Evolutionary conservation across 768 basidiomycete species (phyloP), one percentile per base, ranked within the genome.

Genomic region (Tulasnella sp.): DNA sequence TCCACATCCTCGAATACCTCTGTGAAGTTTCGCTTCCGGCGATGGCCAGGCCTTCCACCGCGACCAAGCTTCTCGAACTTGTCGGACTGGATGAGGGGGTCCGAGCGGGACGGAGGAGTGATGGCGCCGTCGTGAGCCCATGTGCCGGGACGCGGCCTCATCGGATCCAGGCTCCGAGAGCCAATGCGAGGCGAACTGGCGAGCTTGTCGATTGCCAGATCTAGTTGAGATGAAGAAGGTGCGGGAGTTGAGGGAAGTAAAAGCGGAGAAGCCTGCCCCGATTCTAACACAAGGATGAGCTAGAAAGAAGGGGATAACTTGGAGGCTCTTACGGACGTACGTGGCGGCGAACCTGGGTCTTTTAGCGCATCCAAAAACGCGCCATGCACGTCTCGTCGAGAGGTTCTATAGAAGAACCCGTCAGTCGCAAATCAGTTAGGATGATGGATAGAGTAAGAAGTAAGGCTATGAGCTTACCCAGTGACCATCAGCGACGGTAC

Each of bases 21-120:
- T 15, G 53, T 55, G 34, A 55, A 29, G 54, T 56, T 56, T 24
- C 54, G 54, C 12, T 43, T 38, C 11, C 54, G 54, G 9, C 54
- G 54, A 43, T 29, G 19, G 19, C 34, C 34, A 7, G 15, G 34
- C 15, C 34, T 38, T 15, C 34, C 34, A 15, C 34, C 34, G 15
- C 15, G 34, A 15, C 34, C 34, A 15, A 15, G 7, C 15, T 38
- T 38, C 15, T 38, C 34, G 34, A 38, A 38, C 34, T 38, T 38
- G 34, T 38, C 34, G 34, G 15, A 38, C 34, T 38, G 34, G 34
- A 38, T 38, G 34, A 38, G 34, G 5, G 34, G 34, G 34, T 38
- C 34, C 15, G 34, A 38, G 34, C 15, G 34, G 34, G 34, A 38
- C 34, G 34, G 34, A 7, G 34, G 34, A 38, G 34, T 38, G 34